Evolutionary conservation across 129 eudicot species (phyloP).

Genomic region (Erigeron canadensis): DNA sequence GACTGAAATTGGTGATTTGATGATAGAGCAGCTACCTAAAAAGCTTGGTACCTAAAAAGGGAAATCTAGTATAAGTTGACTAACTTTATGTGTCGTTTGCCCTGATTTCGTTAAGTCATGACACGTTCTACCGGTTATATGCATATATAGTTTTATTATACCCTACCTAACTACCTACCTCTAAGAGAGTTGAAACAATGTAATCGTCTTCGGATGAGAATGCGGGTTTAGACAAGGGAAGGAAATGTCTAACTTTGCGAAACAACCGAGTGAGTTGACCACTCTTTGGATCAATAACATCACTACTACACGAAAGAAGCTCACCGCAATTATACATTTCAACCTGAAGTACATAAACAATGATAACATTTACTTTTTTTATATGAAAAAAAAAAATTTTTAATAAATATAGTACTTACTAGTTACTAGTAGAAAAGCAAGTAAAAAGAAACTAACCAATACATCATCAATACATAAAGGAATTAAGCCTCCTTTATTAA

Average conservation of each 20-base stretch:
- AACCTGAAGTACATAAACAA: conserved; percentile 37
- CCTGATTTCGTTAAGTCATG: neutral
- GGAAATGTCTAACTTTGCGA: conserved; percentile 39
- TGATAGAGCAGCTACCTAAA: too few species aligned
- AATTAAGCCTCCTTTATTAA: conserved; percentile 60
- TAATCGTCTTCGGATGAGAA: conserved; percentile 46
- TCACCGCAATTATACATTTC: conserved; percentile 82
- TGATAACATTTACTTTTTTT: too few species aligned
- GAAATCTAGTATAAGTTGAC: too few species aligned
- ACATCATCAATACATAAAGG: conserved; percentile 82
- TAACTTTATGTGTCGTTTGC: too few species aligned
- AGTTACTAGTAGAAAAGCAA: neutral
- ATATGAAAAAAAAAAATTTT: too few species aligned
- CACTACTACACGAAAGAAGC: conserved; percentile 33
- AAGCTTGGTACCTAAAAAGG: too few species aligned
- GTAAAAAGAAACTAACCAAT: conserved; percentile 43
- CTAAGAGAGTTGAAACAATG: conserved; percentile 43
- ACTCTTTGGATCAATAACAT: conserved; percentile 50
- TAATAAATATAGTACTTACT: neutral
- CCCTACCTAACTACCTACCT: conserved; percentile 35
- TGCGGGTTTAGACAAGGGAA: conserved; percentile 34
- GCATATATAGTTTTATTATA: neutral
- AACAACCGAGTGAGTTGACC: conserved; percentile 49
- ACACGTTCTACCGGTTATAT: neutral
- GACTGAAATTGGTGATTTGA: too few species aligned